Evolutionary conservation across 2,329 filamentous ascomycete species (phyloP).

Genomic region (Fusarium zealandicum): DNA sequence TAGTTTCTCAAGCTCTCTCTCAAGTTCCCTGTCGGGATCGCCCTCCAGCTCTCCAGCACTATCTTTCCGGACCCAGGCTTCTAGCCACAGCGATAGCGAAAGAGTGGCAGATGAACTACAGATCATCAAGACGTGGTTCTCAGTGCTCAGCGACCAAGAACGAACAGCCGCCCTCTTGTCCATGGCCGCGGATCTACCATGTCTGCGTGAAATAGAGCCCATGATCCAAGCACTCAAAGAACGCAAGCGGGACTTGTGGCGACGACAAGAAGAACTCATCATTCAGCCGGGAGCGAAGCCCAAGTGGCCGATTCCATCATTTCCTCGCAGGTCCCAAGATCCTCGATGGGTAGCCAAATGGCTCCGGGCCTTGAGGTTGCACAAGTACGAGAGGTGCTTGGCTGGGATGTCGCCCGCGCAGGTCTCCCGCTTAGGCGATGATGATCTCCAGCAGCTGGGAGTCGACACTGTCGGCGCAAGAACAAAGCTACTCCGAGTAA

Average conservation of each 20-base stretch:
- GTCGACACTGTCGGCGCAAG: conserved; percentile 39
- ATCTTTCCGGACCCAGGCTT: conserved; percentile 8
- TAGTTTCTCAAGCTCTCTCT: conserved; percentile 10
- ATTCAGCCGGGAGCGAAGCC: conserved; percentile 34
- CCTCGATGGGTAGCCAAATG: conserved; percentile 39
- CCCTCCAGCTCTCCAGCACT: conserved; percentile 37
- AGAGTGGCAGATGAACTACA: conserved; percentile 33
- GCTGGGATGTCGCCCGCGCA: conserved; percentile 34
- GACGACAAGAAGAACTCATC: conserved; percentile 36
- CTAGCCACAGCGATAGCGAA: conserved; percentile 16
- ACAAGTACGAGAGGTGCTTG: conserved; percentile 39
- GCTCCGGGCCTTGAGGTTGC: conserved; percentile 38
- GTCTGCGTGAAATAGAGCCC: conserved; percentile 39
- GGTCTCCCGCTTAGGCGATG: conserved; percentile 27
- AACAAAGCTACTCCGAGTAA: conserved; percentile 38
- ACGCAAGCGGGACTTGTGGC: conserved; percentile 38
- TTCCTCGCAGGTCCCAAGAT: conserved; percentile 35
- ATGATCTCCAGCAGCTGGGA: conserved; percentile 35
- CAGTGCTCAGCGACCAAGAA: conserved; percentile 36
- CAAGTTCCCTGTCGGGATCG: conserved; percentile 26
- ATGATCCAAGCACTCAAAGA: conserved; percentile 39
- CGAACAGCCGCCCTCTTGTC: conserved; percentile 31
- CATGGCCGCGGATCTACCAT: conserved; percentile 34
- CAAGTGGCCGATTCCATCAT: conserved; percentile 38
- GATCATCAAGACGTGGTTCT: conserved; percentile 40